phyloP scores from a whole-genome alignment of 1,284 basidiomycete species.

The Farysia itapuensis region DNA sequence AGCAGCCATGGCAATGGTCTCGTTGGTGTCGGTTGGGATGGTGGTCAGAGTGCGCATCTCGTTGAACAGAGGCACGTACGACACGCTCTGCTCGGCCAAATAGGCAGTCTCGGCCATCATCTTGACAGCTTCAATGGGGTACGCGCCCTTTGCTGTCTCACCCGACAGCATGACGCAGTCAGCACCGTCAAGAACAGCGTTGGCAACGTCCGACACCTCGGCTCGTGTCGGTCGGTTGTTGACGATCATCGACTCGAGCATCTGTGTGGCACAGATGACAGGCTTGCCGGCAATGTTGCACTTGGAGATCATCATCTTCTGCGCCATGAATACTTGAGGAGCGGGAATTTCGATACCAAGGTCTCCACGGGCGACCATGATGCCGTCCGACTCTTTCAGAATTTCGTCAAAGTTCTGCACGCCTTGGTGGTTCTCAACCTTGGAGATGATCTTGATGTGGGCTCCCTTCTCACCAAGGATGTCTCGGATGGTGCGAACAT shows the following conservation, averaged over 20 bases:
- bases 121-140: conserved; percentile 62
- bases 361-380: conserved; percentile 60
- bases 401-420: conserved; percentile 60
- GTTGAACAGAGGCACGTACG: conserved; percentile 58
- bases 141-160: conserved; percentile 59
- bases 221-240: conserved; percentile 60
- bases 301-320: conserved; percentile 60
- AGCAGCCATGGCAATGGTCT: conserved; percentile 59
- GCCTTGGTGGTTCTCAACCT: conserved; percentile 60
- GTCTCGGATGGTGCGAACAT: conserved; percentile 56
- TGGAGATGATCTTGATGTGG: conserved; percentile 60
- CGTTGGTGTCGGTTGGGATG: conserved; percentile 56
- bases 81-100: conserved; percentile 57
- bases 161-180: conserved; percentile 60
- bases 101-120: conserved; percentile 61
- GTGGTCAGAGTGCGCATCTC: conserved; percentile 63
- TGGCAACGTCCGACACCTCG: conserved; percentile 59
- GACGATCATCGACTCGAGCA: conserved; percentile 79
- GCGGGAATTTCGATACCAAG: conserved; percentile 66
- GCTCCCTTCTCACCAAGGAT: conserved; percentile 58
- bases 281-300: conserved; percentile 68
- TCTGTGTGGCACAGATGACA: conserved; percentile 97
- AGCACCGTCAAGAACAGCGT: conserved; percentile 59
- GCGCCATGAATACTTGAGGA: conserved; percentile 59
- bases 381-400: conserved; percentile 58